Evolutionary conservation across 768 basidiomycete species (phyloP).

Genomic region (Tricholoma saponaceum): DNA sequence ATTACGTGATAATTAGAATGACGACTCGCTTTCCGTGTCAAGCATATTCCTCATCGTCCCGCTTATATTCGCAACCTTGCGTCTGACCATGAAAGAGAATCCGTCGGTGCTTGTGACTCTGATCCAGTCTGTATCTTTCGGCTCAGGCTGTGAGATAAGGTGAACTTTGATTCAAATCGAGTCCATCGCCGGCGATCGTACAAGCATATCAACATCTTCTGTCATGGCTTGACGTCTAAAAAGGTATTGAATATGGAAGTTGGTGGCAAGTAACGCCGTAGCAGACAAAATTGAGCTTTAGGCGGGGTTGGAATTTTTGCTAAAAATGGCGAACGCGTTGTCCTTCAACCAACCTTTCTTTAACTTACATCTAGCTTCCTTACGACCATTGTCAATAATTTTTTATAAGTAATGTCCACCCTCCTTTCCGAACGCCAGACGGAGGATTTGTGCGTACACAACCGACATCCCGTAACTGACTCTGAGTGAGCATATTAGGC

Average conservation of each 20-base stretch:
- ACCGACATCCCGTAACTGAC: not conserved
- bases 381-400: not conserved
- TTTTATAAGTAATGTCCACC: constrained; percentile 5
- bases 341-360: too few relatives aligned
- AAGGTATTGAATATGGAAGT: not conserved
- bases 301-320: not conserved
- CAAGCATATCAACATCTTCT: constrained; percentile 18
- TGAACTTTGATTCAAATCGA: not conserved
- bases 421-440: constrained; percentile 10
- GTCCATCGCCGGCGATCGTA: not conserved
- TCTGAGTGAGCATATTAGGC: constrained; percentile 16
- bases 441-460: constrained; percentile 7
- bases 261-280: not conserved
- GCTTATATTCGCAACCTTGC: constrained; percentile 72
- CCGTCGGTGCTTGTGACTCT: constrained; percentile 75
- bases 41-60: constrained; percentile 82
- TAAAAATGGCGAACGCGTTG: not conserved
- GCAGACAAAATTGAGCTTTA: not conserved
- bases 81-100: constrained; percentile 72
- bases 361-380: too few relatives aligned
- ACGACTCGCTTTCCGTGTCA: constrained; percentile 57
- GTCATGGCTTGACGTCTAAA: constrained; percentile 4
- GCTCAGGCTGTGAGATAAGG: constrained; percentile 9
- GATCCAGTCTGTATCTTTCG: constrained; percentile 59
- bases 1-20: not conserved